phyloP scores from a whole-genome alignment of 2,329 filamentous ascomycete genomes.

The Anisogramma anomala region DNA sequence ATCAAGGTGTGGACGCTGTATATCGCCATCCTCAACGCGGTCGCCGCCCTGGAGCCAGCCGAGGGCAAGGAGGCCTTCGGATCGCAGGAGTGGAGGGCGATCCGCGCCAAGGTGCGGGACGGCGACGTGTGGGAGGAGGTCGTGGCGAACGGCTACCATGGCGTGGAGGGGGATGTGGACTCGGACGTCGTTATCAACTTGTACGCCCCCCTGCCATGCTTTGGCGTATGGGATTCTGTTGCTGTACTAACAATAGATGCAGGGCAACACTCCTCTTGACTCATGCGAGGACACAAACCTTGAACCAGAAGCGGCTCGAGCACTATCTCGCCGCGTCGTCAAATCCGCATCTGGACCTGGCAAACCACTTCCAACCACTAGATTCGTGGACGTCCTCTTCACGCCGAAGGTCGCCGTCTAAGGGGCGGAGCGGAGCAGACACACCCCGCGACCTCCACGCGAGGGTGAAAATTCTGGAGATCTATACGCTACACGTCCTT shows the following conservation, averaged over 20 bases:
- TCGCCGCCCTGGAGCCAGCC: slow-evolving; percentile 77
- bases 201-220: slow-evolving; percentile 35
- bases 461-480: slow-evolving; percentile 81
- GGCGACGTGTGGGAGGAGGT: slow-evolving; percentile 94
- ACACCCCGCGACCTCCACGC: slow-evolving; percentile 76
- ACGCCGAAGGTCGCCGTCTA: slow-evolving; percentile 35
- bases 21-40: slow-evolving; percentile 81
- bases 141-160: slow-evolving; percentile 74
- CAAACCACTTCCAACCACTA: slow-evolving; percentile 45
- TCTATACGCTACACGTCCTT: slow-evolving; percentile 93
- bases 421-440: slow-evolving; percentile 53
- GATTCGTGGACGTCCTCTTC: slow-evolving; percentile 25
- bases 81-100: slow-evolving; percentile 66
- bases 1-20: slow-evolving; percentile 98
- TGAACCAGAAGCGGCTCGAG: slow-evolving; percentile 83
- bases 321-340: slow-evolving; percentile 72
- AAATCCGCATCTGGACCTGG: slow-evolving; percentile 61
- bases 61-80: slow-evolving; percentile 87
- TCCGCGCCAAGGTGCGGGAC: slow-evolving; percentile 76
- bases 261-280: slow-evolving; percentile 82
- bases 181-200: slow-evolving; percentile 86
- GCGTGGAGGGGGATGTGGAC: slow-evolving; percentile 81
- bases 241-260: slow-evolving; percentile 17
- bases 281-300: slow-evolving; percentile 71
- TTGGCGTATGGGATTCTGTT: neutral